Conservation (phyloP, 73 alveolate genomes). For the Blepharisma japonicum region DNA sequence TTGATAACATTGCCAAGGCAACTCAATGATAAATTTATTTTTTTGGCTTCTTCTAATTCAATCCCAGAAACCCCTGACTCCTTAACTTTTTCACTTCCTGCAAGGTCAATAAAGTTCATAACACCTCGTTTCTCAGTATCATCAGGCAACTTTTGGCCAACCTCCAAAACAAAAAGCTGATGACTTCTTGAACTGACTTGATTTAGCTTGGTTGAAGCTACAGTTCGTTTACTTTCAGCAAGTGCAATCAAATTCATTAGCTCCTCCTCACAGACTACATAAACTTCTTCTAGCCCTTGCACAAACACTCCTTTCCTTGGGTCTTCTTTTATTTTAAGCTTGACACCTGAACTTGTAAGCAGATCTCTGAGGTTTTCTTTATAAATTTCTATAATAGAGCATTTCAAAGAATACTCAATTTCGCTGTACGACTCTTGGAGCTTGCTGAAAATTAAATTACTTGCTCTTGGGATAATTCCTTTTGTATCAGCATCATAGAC, state of each 20-base stretch:
- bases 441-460: constrained; percentile 1
- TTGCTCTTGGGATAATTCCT: constrained; percentile 92
- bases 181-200: constrained; percentile 66
- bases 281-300: constrained; percentile 68
- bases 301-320: constrained; percentile 73
- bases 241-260: constrained; percentile 36
- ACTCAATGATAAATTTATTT: constrained; percentile 74
- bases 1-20: constrained; percentile 81
- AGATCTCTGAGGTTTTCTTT: constrained; percentile 70
- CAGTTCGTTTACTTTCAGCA: constrained; percentile 70
- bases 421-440: constrained; percentile 37
- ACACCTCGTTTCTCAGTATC: constrained; percentile 61
- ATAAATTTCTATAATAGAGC: constrained; percentile 78
- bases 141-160: constrained; percentile 43
- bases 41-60: constrained; percentile 76
- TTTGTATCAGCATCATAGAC: constrained; percentile 58
- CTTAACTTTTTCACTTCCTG: constrained; percentile 82
- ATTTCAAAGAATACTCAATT: constrained; percentile 58
- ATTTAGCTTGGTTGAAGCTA: constrained; percentile 69
- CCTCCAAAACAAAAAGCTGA: constrained; percentile 54
- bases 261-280: constrained; percentile 48
- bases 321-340: constrained; percentile 69
- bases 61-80: constrained; percentile 70
- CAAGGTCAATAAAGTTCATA: constrained; percentile 79
- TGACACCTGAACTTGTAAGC: constrained; percentile 41